phyloP scores from a whole-genome alignment of 257 asterid species.

The Galeopsis tetrahit region DNA sequence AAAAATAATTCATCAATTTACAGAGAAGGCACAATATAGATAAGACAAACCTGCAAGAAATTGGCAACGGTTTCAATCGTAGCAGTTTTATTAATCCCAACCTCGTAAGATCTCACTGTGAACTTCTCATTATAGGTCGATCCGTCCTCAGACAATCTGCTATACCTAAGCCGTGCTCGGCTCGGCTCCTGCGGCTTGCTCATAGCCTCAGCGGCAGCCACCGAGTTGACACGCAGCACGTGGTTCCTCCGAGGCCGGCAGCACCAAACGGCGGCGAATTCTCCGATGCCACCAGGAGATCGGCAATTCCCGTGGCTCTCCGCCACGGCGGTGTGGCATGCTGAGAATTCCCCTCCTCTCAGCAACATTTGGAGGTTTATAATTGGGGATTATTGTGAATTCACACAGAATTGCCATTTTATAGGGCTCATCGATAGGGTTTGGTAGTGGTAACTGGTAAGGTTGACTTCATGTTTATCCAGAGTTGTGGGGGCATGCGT shows the following conservation, averaged over 20 bases:
- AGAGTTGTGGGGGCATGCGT: too few relatives aligned
- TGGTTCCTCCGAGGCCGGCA: conserved; percentile 23
- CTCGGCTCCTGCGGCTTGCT: conserved; percentile 39
- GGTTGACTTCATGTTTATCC: too few relatives aligned
- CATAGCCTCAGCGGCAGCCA: conserved; percentile 54
- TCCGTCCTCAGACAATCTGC: conserved; percentile 73
- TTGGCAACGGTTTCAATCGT: conserved; percentile 83
- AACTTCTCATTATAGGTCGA: conserved; percentile 74
- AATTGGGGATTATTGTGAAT: neutral
- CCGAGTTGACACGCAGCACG: conserved; percentile 38
- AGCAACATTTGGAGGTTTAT: conserved; percentile 36
- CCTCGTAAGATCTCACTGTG: conserved; percentile 81
- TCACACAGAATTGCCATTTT: neutral
- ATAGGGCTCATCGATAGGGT: neutral
- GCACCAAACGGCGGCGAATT: neutral
- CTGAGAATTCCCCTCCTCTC: conserved; percentile 39
- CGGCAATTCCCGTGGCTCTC: conserved; percentile 21
- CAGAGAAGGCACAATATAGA: neutral
- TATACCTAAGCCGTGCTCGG: conserved; percentile 63
- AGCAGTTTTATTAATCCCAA: conserved; percentile 76
- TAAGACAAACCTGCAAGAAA: conserved; percentile 70
- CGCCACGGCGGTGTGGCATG: conserved; percentile 38
- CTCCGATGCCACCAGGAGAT: conserved; percentile 26
- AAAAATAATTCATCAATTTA: neutral
- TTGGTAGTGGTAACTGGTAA: too few relatives aligned